Percentiles rank a stretch among this genome's conserved stretches.
These are phyloP conservation scores for Calamus simplicifolius DNA, from an alignment of 176 grass and related monocot genomes.

Conservation along the genomic window DNA sequence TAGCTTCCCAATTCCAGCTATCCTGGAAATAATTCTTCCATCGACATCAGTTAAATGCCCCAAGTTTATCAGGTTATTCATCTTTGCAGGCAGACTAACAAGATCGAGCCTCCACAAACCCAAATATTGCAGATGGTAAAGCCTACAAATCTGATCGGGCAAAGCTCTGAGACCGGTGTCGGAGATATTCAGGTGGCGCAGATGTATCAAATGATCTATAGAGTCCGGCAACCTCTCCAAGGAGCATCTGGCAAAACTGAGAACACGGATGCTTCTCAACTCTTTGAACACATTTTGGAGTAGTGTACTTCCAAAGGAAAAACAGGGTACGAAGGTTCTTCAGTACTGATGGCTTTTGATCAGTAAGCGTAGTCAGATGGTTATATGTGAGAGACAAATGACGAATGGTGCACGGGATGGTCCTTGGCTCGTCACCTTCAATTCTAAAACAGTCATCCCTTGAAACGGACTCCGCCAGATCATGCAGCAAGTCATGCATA, in stretches of 20 bases:
- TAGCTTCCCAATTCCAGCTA: constrained; percentile 16
- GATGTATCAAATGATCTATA: constrained; percentile 28
- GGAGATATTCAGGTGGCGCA: constrained; percentile 35
- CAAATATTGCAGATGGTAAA: constrained; percentile 29
- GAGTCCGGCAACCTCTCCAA: constrained; percentile 2
- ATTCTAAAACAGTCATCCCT: not conserved
- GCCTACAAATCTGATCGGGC: constrained; percentile 21
- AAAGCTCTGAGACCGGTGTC: constrained; percentile 2
- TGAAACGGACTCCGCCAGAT: constrained; percentile 24
- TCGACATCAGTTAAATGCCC: constrained; percentile 4
- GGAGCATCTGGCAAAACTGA: not conserved
- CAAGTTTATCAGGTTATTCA: constrained; percentile 24
- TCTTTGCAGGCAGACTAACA: constrained; percentile 11
- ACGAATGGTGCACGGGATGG: not conserved
- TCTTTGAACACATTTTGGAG: not conserved
- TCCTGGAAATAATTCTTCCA: not conserved
- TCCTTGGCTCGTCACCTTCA: not conserved
- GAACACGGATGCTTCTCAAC: constrained; percentile 5
- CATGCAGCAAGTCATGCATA: constrained; percentile 54
- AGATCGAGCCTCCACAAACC: not conserved
- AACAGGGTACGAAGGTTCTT: not conserved
- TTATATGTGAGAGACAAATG: constrained; percentile 8
- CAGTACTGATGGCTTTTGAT: not conserved
- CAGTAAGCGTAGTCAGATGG: too few species aligned
- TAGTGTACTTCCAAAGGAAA: too few species aligned